Evolutionary conservation across 306 rosid genomes (phyloP).

Genomic region (Fragaria iinumae): DNA sequence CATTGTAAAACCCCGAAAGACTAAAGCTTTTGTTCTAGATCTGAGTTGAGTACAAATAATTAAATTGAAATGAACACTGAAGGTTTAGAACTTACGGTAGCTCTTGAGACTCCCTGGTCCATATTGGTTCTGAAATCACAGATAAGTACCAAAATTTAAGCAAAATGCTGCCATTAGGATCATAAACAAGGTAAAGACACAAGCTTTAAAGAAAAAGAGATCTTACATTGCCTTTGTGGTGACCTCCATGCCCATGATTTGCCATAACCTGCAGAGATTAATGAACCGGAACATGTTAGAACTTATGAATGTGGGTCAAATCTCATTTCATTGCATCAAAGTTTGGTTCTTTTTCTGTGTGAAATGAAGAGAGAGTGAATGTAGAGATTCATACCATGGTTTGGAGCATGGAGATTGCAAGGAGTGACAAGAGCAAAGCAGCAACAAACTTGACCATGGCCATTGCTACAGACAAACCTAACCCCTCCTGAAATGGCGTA

Average conservation of each 20-base stretch:
- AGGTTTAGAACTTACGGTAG: conserved; percentile 53
- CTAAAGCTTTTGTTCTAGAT: not conserved
- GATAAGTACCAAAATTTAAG: not conserved
- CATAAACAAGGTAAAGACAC: not conserved
- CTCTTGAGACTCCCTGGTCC: conserved; percentile 78
- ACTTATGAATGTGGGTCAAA: not conserved
- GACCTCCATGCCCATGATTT: conserved; percentile 61
- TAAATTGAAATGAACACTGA: not conserved
- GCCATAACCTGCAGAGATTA: conserved; percentile 53
- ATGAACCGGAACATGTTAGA: conserved; percentile 12
- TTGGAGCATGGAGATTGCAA: conserved; percentile 69
- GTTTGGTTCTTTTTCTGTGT: not conserved
- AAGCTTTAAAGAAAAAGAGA: not conserved
- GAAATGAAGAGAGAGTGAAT: not conserved
- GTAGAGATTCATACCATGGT: conserved; percentile 39
- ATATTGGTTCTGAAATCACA: conserved; percentile 42
- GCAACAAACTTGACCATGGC: conserved; percentile 50
- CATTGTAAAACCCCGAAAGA: not conserved
- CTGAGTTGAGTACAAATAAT: not conserved
- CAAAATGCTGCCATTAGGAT: not conserved
- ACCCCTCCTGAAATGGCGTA: conserved; percentile 8
- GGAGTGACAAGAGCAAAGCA: conserved; percentile 51
- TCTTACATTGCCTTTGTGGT: conserved; percentile 42
- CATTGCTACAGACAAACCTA: conserved; percentile 32
- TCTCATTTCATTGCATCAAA: not conserved